Base-by-base conservation (phyloP, 495 filamentous ascomycete genomes). In the Oidiodendron maius region DNA sequence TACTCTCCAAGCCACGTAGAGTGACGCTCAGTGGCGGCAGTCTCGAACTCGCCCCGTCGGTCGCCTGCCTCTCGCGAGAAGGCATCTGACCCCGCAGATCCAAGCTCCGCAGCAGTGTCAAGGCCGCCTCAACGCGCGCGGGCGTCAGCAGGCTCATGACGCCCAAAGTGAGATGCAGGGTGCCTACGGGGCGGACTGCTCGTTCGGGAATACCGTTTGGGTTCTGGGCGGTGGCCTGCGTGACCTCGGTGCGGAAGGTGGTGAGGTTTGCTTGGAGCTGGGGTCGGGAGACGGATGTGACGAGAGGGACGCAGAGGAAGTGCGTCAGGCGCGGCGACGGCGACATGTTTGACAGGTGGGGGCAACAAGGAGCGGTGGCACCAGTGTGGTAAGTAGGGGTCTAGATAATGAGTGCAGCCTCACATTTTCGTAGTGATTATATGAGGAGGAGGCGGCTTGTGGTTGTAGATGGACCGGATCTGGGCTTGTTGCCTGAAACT, bases 271-370 rank as follows among this genome's bases (percentile, higher is more conserved):
- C 53, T 24, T 81, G 67, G 3, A 95, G 74, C 52, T 89, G 80
- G 0, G 75, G 72, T 12, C 81, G 70, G 1, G 86, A 88, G 13
- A 60, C 26, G 0, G 66, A 21, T 22, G 78, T 89, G 48, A 85
- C 71, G 51, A 95, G 80, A 9, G 91, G 89, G 42, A 96, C 64
- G 64, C 86, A 91, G 30, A 96, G 78, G 62, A 95, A 95, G 63
- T 96, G 91, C 0, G 91, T 96, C n/a, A 86, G 73, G 13, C 48
- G 47, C 13, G 50, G 48, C 15, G 66, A 69, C 3, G 56, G 38
- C 17, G 56, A 37, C 37, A 41, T 47, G 11, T n/a, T n/a, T n/a
- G n/a, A n/a, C n/a, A n/a, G n/a, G n/a, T n/a, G n/a, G n/a, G n/a
- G n/a, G n/a, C n/a, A n/a, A n/a, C n/a, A n/a, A n/a, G n/a, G n/a